Conservation (phyloP, 106 monocot genomes). For the Vanilla planifolia region DNA sequence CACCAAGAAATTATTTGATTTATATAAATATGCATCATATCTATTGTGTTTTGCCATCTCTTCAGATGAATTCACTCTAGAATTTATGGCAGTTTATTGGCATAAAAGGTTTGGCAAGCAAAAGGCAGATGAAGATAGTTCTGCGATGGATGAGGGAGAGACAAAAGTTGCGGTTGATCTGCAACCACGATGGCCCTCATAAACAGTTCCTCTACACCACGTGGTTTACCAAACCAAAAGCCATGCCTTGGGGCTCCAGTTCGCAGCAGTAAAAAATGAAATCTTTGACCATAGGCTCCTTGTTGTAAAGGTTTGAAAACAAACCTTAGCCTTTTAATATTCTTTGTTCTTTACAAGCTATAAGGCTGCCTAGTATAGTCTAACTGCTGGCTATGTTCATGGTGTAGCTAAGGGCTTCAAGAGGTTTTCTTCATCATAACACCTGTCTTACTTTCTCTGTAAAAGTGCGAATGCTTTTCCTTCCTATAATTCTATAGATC, state of each 20-base stretch:
- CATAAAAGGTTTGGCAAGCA: slow-evolving; percentile 68
- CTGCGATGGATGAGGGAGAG: slow-evolving; percentile 98
- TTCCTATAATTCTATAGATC: too few relatives aligned
- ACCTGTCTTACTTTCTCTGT: too few relatives aligned
- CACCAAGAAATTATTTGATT: too few relatives aligned
- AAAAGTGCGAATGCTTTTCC: too few relatives aligned
- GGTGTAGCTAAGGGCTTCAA: too few relatives aligned
- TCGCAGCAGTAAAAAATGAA: neutral
- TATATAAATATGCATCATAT: too few relatives aligned
- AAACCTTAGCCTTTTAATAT: neutral
- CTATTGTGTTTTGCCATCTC: too few relatives aligned
- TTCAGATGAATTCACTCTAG: neutral
- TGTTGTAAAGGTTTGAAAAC: neutral
- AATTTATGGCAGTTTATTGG: slow-evolving; percentile 50
- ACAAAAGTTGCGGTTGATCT: slow-evolving; percentile 78
- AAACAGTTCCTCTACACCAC: slow-evolving; percentile 99
- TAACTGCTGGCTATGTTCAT: too few relatives aligned
- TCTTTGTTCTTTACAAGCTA: too few relatives aligned
- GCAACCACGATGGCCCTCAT: slow-evolving; percentile 85
- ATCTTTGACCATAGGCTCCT: neutral
- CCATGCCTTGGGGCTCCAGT: slow-evolving; percentile 34
- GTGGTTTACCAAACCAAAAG: slow-evolving; percentile 85
- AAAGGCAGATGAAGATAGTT: slow-evolving; percentile 94
- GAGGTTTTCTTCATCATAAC: too few relatives aligned
- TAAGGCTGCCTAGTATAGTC: too few relatives aligned